Evolutionary conservation across 768 basidiomycete genomes (phyloP), one percentile per base, ranked within the genome.

Genomic region (Suillus sp.): DNA sequence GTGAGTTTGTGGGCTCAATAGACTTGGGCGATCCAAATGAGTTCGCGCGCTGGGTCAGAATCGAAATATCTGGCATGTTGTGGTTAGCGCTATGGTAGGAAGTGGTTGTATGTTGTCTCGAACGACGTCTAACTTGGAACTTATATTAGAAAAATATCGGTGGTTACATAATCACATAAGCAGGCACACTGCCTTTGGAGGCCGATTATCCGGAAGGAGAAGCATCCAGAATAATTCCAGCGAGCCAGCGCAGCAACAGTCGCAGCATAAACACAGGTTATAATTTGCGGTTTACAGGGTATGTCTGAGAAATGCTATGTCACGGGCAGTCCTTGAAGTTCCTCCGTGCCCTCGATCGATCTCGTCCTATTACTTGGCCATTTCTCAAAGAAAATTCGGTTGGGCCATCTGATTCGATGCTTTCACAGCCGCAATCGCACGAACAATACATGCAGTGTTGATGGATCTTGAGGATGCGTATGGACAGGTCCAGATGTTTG

Each of bases 1-100:
- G 80, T 0, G 95, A 92, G 76, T 99, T 99, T 37, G 95, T 96
- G 18, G 70, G 18, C 45, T 71, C 67, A 1, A 61, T 51, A 32
- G 58, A 61, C 32, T 59, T 67, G 0, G 60, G 25, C 3, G 62
- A 59, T 14, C 37, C 1, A 20, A 40, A 11, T 45, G 58, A 1
- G 20, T 14, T 10, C 61, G 61, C 25, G 60, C 38, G 38, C 10
- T 54, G 35, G 67, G 65, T 68, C 47, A 71, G 64, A 62, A 75
- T 70, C 34, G 72, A 72, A 65, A 77, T 67, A 27, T 30, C 61
- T 18, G 74, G 75, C 62, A 62, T 62, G 58, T 61, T 22, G 74
- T 40, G 37, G 55, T 2, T 25, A 20, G 25, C 18, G 11, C 38
- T 55, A 18, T 11, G 27, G 25, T 57, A 27, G 56, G 38, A 57